Evolutionary conservation across 2,329 filamentous ascomycete genomes (phyloP).

Genomic region (Aureobasidium pullulans): DNA sequence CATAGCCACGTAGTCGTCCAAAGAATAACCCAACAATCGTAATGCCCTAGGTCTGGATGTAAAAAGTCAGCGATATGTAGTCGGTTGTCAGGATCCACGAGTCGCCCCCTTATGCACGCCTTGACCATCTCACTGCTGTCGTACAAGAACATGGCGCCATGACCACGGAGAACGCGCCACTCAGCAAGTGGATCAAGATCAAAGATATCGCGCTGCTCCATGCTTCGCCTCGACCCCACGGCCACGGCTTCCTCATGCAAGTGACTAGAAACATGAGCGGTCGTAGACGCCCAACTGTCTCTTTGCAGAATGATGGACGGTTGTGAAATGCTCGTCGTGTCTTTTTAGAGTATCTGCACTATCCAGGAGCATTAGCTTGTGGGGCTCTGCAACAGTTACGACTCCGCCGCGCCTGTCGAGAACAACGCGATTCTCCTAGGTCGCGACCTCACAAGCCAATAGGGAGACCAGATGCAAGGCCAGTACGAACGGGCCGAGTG

Average conservation of each 20-base stretch:
- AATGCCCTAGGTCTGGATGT: neutral
- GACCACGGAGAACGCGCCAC: slow-evolving; percentile 5
- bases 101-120: neutral
- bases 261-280: neutral
- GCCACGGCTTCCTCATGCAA: neutral
- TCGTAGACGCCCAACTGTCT: neutral
- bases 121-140: slow-evolving; percentile 3
- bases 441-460: neutral
- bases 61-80: neutral
- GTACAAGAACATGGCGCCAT: slow-evolving; percentile 4
- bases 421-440: neutral
- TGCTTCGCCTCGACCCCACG: neutral
- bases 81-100: neutral
- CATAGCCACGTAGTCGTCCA: neutral
- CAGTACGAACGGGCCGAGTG: slow-evolving; percentile 1
- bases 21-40: neutral
- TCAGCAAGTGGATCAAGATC: neutral
- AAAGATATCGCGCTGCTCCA: neutral
- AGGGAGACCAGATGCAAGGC: neutral
- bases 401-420: neutral
- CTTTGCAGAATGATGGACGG: neutral
- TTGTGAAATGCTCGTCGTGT: neutral
- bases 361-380: neutral
- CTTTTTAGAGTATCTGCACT: slow-evolving; percentile 9
- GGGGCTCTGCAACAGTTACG: neutral